A percentile compares a stretch with the other conserved stretches of the same genome.
Evolutionary conservation across 306 rosid species (phyloP).

Genomic region (Chamaecrista fasciculata): DNA sequence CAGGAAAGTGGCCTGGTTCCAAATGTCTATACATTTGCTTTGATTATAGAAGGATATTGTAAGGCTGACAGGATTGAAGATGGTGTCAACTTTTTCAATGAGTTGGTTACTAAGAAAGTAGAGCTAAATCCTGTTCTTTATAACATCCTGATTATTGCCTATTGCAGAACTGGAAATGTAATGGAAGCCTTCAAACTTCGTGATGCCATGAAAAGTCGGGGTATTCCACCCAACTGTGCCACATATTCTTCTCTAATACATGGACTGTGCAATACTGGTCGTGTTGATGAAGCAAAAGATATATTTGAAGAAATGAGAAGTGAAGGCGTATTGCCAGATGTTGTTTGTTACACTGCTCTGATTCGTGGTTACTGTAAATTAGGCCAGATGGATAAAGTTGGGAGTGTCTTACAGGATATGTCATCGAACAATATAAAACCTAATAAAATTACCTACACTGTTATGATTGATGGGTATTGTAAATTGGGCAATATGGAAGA

Average conservation of each 20-base stretch:
- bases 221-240: constrained; percentile 45
- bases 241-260: constrained; percentile 77
- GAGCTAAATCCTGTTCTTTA: constrained; percentile 61
- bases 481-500: constrained; percentile 64
- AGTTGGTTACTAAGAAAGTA: constrained; percentile 46
- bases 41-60: constrained; percentile 61
- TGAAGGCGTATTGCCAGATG: constrained; percentile 58
- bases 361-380: constrained; percentile 68
- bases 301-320: constrained; percentile 58
- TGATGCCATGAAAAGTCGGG: constrained; percentile 56
- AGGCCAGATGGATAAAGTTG: constrained; percentile 59
- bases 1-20: constrained; percentile 47
- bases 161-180: constrained; percentile 47
- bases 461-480: constrained; percentile 66
- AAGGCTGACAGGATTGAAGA: constrained; percentile 55
- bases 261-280: constrained; percentile 59
- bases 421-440: constrained; percentile 43
- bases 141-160: constrained; percentile 57
- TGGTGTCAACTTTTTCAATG: constrained; percentile 46
- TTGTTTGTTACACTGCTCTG: constrained; percentile 67
- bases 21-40: constrained; percentile 64
- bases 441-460: constrained; percentile 66
- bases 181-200: constrained; percentile 53
- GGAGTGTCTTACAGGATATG: constrained; percentile 51
- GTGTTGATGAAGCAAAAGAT: constrained; percentile 52